Evolutionary conservation across 805 yeast species (phyloP), one percentile per base, ranked within the genome.

Genomic region (Pichia thaimueangensis): DNA sequence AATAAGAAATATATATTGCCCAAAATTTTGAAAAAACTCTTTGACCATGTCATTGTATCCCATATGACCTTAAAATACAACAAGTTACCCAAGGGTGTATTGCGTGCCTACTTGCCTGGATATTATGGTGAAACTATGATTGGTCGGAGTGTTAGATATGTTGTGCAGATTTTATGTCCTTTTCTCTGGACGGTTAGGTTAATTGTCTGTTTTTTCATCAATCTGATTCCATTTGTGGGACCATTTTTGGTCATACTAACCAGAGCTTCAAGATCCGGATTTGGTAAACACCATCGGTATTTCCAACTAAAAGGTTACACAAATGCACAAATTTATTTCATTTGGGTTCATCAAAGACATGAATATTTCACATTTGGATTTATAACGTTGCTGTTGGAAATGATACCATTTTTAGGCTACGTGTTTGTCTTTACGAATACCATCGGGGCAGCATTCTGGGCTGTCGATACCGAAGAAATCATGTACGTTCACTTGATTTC

Each of bases 391-490:
- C 22, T 70, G 1, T 54, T 81, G 29, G 86, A 80, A 50, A 60
- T 68, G 47, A 60, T 77, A 10, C 86, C 87, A 1, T 46, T 76
- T 19, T 43, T 77, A 3, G 72, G 76, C 25, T 62, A 76, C 11
- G 60, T 78, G 28, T 78, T 81, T 45, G 65, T 71, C 49, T 73
- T 76, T 47, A 76, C 86, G 9, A 76, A 78, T 56, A 70, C 71
- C 3, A 63, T 75, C 4, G 86, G 83, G 6, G 80, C 80, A 10
- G 85, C 86, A 0, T 57, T 77, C 35, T 81, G 86, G 86, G 78
- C 77, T 4, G 70, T 66, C 19, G 64, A 67, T 32, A 52, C 64
- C 8, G 70, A 68, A 43, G 37, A 29, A 13, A 24, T 17, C 5
- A 8, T 39, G 19, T 28, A 15, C 19, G 7, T 15, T n/a, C 12